Evolutionary conservation across 352 stramenopile genomes (phyloP).

Genomic region (Phytophthora vignae): DNA sequence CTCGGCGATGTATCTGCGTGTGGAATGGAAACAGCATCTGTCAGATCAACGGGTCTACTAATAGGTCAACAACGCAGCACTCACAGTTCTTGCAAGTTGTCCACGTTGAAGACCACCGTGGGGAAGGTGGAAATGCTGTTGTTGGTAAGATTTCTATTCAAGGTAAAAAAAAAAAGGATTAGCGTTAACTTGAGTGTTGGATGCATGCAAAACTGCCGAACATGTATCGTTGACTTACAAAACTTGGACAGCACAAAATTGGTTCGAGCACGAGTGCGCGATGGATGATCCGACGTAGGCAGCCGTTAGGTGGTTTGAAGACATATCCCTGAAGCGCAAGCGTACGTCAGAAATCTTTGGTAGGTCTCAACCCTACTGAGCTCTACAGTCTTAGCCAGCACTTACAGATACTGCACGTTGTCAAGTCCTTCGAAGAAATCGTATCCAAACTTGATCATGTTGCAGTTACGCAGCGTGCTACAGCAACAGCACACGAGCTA

Average conservation of each 20-base stretch:
- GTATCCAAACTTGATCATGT: slow-evolving; percentile 47
- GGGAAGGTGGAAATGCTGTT: slow-evolving; percentile 44
- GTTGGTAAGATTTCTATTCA: slow-evolving; percentile 40
- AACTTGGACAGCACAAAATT: slow-evolving; percentile 38
- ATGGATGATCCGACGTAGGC: slow-evolving; percentile 45
- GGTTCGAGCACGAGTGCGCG: slow-evolving; percentile 28
- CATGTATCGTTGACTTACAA: slow-evolving; percentile 29
- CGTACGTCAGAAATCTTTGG: slow-evolving; percentile 1
- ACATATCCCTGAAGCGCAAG: slow-evolving; percentile 42
- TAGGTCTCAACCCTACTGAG: neutral
- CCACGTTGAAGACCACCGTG: slow-evolving; percentile 43
- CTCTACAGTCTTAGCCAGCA: neutral
- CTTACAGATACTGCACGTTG: slow-evolving; percentile 44
- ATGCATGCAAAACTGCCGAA: no score
- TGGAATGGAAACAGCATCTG: neutral
- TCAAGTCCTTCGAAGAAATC: slow-evolving; percentile 39
- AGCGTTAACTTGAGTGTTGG: no score
- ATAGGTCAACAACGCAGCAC: neutral
- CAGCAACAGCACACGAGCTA: neutral
- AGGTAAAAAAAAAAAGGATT: neutral
- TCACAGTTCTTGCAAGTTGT: slow-evolving; percentile 41
- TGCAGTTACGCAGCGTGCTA: slow-evolving; percentile 57
- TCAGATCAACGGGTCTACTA: neutral
- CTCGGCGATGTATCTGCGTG: slow-evolving; percentile 28
- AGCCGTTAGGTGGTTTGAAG: slow-evolving; percentile 44